Base-by-base conservation (phyloP, 106 monocot species). In the Iris macrosiphon region DNA sequence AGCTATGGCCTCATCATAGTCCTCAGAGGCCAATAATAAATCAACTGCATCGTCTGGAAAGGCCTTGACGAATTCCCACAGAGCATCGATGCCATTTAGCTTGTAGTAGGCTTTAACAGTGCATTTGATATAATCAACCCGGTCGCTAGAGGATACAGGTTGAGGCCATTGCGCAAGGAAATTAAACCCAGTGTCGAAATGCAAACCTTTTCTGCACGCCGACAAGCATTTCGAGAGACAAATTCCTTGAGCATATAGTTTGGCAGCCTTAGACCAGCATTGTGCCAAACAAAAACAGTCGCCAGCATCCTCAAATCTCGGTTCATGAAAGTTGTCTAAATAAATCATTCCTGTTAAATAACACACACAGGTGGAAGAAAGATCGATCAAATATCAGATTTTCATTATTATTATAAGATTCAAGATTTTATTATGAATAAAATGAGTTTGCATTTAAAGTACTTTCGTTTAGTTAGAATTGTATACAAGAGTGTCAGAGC, bases 231-330 rank as follows among this genome's bases (percentile, higher is more conserved):
- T 81, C 14, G 56, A 45, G 4, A 78, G 55, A 30, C 55, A 71
- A 1, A 56, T 75, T 12, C 25, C 74, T 51, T 70, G 73, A 5
- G 53, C 60, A 67, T 73, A 87, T 7, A 15, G 41, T 17, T 78
- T 60, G 33, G 78, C 82, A 40, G 87, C 87, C 38, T 16, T 40
- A 8, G 35, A 32, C 75, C 71, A 82, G 10, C 52, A 42, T 42
- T 59, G 28, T 15, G 71, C 67, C 53, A 32, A 33, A 12, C 39
- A 46, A 65, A 81, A 78, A 40, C 81, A 87, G 44, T 78, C 74
- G 2, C 65, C 81, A 15, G 77, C 81, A 66, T 62, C 70, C 33
- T 81, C 70, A 47, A 81, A 72, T 31, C 53, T 70, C 18, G 74
- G 51, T 29, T 41, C 60, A 39, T 69, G 66, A 63, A 69, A 86